phyloP scores from a whole-genome alignment of 345 rosid species.

The Citrus mangshanensis region DNA sequence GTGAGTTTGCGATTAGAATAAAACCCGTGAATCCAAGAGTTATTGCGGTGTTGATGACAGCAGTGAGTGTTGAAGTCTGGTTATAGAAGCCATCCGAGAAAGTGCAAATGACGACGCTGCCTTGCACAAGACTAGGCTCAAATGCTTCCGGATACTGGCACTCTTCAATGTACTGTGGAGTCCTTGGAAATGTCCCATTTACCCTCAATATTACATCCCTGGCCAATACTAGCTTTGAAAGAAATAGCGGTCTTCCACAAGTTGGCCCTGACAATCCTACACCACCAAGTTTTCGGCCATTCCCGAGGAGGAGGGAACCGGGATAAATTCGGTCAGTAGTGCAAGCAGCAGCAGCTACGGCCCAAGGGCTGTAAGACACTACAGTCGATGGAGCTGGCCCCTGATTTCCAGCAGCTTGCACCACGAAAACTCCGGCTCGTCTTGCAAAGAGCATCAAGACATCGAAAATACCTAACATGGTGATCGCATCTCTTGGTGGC shows the following conservation, averaged over 20 bases:
- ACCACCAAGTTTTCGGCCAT: conserved; percentile 51
- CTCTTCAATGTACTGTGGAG: conserved; percentile 55
- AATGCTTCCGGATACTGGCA: conserved; percentile 69
- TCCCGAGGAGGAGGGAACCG: conserved; percentile 56
- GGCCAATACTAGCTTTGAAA: conserved; percentile 59
- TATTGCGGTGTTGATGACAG: conserved; percentile 59
- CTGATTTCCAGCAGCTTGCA: conserved; percentile 76
- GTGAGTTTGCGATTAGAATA: conserved; percentile 56
- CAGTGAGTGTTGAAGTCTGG: conserved; percentile 48
- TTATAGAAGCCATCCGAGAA: conserved; percentile 74
- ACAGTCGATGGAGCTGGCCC: conserved; percentile 68
- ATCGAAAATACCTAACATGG: conserved; percentile 63
- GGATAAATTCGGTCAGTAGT: conserved; percentile 62
- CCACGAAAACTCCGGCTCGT: conserved; percentile 78
- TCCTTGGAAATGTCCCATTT: conserved; percentile 47
- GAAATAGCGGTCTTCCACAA: conserved; percentile 40
- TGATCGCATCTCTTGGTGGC: conserved; percentile 56
- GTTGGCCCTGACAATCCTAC: conserved; percentile 77
- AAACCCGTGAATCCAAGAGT: conserved; percentile 62
- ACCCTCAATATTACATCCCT: conserved; percentile 49
- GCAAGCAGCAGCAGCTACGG: conserved; percentile 56
- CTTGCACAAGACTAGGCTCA: conserved; percentile 44
- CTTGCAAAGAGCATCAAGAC: conserved; percentile 53
- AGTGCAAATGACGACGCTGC: conserved; percentile 62
- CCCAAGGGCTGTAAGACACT: conserved; percentile 85